Percentiles rank a stretch among this genome's conserved stretches.
These are phyloP conservation scores for Aspergillus kassunensis DNA, from an alignment of 495 filamentous ascomycete genomes.

Conservation along the genomic window DNA sequence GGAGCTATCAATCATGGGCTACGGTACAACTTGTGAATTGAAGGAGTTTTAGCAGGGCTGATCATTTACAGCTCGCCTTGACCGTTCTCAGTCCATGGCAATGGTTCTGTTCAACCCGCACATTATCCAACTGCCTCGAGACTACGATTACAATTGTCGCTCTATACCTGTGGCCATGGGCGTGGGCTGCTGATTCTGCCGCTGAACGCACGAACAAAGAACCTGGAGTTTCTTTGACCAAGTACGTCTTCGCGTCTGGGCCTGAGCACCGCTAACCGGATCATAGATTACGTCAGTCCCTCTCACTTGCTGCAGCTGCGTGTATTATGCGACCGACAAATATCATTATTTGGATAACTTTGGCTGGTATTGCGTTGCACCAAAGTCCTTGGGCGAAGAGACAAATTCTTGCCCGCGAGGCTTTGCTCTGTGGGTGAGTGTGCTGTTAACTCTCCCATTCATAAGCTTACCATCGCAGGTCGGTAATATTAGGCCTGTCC, in stretches of 20 bases:
- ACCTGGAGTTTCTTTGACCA: constrained; percentile 6
- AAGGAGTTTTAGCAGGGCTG: constrained; percentile 1
- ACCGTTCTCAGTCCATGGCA: constrained; percentile 87
- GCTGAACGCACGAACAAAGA: background rate
- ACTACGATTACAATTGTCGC: constrained; percentile 80
- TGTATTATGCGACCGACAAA: constrained; percentile 91
- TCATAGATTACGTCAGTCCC: constrained; percentile 56
- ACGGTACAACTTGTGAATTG: constrained; percentile 48
- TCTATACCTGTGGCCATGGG: constrained; percentile 85
- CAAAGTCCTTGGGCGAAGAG: constrained; percentile 39
- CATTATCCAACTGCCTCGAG: constrained; percentile 91
- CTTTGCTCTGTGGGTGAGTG: constrained; percentile 63
- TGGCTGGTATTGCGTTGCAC: constrained; percentile 45
- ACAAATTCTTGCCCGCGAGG: constrained; percentile 56
- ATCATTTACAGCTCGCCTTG: constrained; percentile 48
- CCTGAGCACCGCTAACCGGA: background rate
- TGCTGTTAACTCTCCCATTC: background rate
- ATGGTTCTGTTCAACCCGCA: constrained; percentile 91
- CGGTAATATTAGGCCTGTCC: constrained; percentile 57
- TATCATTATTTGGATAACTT: constrained; percentile 71
- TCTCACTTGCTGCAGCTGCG: constrained; percentile 74
- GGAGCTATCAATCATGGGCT: constrained; percentile 61
- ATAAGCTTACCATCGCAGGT: constrained; percentile 29
- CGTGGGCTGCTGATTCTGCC: constrained; percentile 38
- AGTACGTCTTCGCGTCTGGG: constrained; percentile 7